Evolutionary conservation across 169 alveolate species (phyloP).

Genomic region (Eimeria brunetti): DNA sequence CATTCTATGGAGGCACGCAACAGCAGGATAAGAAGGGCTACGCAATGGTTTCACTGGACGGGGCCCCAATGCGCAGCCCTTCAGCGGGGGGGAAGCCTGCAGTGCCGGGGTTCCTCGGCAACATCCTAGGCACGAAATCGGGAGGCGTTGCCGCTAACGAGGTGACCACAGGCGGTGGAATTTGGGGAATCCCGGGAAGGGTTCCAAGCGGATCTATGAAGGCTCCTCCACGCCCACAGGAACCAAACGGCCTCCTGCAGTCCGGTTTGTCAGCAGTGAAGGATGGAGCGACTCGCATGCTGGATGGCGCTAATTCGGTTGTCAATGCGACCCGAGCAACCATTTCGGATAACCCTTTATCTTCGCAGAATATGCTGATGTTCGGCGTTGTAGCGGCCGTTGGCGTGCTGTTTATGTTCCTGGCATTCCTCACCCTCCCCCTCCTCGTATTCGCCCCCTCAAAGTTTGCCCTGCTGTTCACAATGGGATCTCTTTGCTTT

Average conservation of each 20-base stretch:
- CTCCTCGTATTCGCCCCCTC: constrained; percentile 80
- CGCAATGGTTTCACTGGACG: constrained; percentile 67
- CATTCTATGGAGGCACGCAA: constrained; percentile 73
- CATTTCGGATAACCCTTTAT: constrained; percentile 45
- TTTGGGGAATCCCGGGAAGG: constrained; percentile 47
- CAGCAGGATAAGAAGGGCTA: constrained; percentile 66
- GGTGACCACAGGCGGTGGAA: constrained; percentile 15
- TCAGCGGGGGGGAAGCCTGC: constrained; percentile 48
- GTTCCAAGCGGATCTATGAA: constrained; percentile 65
- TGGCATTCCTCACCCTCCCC: constrained; percentile 81
- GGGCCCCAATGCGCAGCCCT: constrained; percentile 56
- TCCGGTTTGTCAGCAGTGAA: constrained; percentile 77
- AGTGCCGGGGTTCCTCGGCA: constrained; percentile 65
- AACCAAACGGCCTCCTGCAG: constrained; percentile 71
- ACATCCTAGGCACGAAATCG: constrained; percentile 51
- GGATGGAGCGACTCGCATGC: constrained; percentile 73
- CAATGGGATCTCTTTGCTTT: constrained; percentile 78
- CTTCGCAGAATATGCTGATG: constrained; percentile 76
- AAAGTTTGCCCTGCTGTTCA: constrained; percentile 76
- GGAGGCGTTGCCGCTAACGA: constrained; percentile 6
- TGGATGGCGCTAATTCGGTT: constrained; percentile 61
- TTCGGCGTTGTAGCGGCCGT: constrained; percentile 80
- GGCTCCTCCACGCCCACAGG: constrained; percentile 60
- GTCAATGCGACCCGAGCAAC: constrained; percentile 74
- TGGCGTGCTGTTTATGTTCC: constrained; percentile 75